Conservation (phyloP, 202 grass and related monocot genomes). For the Carex arenaria region DNA sequence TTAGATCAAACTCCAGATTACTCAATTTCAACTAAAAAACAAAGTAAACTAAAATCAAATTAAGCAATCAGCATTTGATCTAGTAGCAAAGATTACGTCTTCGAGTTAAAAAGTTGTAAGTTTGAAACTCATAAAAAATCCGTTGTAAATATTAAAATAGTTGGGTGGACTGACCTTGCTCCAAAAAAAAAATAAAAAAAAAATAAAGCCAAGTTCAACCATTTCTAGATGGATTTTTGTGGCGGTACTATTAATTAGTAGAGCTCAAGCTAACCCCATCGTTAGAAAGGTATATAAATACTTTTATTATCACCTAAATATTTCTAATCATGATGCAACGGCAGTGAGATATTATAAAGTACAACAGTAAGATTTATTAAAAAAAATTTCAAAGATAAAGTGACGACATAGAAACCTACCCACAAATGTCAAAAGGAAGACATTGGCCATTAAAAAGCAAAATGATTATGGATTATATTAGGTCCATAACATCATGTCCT, state of each 20-base stretch:
- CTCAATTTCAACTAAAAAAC: too few relatives aligned
- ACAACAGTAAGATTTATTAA: background rate
- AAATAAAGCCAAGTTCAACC: background rate
- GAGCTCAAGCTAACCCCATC: background rate
- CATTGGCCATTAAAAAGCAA: slow-evolving; percentile 4
- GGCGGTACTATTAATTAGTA: background rate
- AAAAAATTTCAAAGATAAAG: background rate
- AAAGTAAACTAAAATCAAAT: too few relatives aligned
- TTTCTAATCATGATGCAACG: background rate
- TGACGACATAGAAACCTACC: background rate
- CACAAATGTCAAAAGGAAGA: slow-evolving; percentile 6
- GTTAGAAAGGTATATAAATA: background rate
- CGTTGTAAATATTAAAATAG: too few relatives aligned
- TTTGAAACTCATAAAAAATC: too few relatives aligned
- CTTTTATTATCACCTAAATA: background rate
- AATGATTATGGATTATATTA: slow-evolving; percentile 7
- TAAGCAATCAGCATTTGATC: too few relatives aligned
- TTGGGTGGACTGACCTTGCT: too few relatives aligned
- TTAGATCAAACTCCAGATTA: too few relatives aligned
- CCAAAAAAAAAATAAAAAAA: background rate
- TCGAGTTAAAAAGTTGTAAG: too few relatives aligned
- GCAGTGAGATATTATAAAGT: background rate
- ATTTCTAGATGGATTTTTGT: background rate
- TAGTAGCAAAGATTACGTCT: too few relatives aligned
- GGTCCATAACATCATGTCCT: slow-evolving; percentile 10